Percentiles rank a stretch among this genome's conserved stretches.
These are phyloP conservation scores for Diplodia corticola DNA, from an alignment of 2,329 filamentous ascomycete species.

Conservation along the genomic window DNA sequence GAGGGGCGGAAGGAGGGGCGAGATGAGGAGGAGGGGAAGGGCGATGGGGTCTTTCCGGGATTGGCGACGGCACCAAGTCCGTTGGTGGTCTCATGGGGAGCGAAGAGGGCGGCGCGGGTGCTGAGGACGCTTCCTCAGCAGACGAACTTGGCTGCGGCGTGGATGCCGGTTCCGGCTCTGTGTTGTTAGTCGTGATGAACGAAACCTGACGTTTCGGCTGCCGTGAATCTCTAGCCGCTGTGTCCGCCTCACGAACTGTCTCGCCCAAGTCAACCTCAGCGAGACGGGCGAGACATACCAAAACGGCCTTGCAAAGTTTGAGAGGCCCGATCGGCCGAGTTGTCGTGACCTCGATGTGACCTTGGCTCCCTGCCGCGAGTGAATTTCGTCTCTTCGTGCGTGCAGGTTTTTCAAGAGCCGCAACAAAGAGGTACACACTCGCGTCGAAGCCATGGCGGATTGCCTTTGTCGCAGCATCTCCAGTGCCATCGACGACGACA, in stretches of 20 bases:
- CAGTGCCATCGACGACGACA: slow-evolving; percentile 4
- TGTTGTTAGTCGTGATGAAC: too few species aligned
- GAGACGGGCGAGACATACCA: not conserved
- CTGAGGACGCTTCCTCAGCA: too few species aligned
- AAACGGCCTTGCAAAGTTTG: slow-evolving; percentile 39
- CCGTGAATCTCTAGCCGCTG: not conserved
- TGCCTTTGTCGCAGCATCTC: not conserved
- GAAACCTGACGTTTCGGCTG: too few species aligned
- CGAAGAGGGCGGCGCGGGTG: too few species aligned
- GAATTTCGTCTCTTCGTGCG: not conserved
- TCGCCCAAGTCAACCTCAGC: not conserved
- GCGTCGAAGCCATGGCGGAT: not conserved
- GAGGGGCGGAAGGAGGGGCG: too few species aligned
- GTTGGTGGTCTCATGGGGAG: too few species aligned
- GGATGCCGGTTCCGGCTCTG: too few species aligned
- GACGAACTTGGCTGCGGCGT: too few species aligned
- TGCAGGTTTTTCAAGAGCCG: not conserved
- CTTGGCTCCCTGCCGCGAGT: not conserved
- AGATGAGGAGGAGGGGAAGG: too few species aligned
- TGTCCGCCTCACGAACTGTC: not conserved
- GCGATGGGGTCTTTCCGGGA: too few species aligned
- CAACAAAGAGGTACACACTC: not conserved
- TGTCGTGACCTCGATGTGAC: slow-evolving; percentile 36
- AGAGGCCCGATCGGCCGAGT: slow-evolving; percentile 34
- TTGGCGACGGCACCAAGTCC: too few species aligned